Evolutionary conservation across 805 yeast species (phyloP), one percentile per base, ranked within the genome.

Genomic region (Sungouiozyma ichnusensis): DNA sequence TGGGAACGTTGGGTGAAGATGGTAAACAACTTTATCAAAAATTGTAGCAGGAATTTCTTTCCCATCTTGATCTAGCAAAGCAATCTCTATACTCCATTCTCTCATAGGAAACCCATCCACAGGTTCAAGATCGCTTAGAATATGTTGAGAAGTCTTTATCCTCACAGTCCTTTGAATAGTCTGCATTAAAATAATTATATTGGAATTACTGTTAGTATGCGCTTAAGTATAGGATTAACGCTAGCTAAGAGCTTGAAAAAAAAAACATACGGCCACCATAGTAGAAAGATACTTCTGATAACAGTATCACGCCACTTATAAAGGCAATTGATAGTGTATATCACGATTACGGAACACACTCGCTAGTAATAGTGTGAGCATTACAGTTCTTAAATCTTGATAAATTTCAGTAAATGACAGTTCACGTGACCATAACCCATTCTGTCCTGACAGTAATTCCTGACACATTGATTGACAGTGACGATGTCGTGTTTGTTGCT

Each of bases 81-180:
- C 64, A 38, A 92, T 74, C 59, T 80, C 78, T 49, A 92, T 81
- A 37, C 84, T 74, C 98, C 98, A 90, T 63, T 79, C 78, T 59
- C 97, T 80, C 83, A 90, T 81, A 15, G 98, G 97, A 60, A 82
- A 90, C 8, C 85, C 85, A 60, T 85, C 94, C 51, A 83, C 87
- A 44, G 83, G 92, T 13, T 94, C 84, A 19, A 80, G 77, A 54
- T 83, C 95, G 46, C 79, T 78, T 48, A 86, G 67, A 49, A 90
- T 73, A 56, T 80, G 81, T 66, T 90, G 97, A 47, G 77, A 76
- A 19, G 97, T 90, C 44, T 85, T 82, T 54, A 88, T 76, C 64
- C 95, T 80, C 44, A 88, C 76, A 16, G 90, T 85, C 71, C 97
- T 79, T 66, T 85, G 81, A 33, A 83, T 82, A 74, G 51, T 48